A percentile compares a stretch with the other conserved stretches of the same genome.
These are phyloP conservation scores for Strobilomyces dryophilus DNA, from an alignment of 768 basidiomycete species.

Conservation along the genomic window DNA sequence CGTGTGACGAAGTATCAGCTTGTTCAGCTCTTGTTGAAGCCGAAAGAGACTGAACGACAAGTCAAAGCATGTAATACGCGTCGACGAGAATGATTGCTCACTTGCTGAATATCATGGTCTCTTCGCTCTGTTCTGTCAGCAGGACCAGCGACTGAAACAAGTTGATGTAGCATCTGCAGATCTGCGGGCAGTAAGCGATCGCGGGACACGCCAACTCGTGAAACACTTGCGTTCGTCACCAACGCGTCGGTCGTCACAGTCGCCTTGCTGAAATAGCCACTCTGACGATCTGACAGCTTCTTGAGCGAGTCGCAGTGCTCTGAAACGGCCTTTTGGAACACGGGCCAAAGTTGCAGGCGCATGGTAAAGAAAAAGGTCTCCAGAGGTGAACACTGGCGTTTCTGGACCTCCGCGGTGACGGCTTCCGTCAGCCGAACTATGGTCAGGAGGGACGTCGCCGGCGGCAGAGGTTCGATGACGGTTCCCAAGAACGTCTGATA, in stretches of 20 bases:
- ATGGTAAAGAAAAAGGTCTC: slow-evolving; percentile 78
- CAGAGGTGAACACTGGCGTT: slow-evolving; percentile 72
- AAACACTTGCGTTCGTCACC: slow-evolving; percentile 53
- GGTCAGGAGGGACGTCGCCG: slow-evolving; percentile 73
- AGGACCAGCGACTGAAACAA: slow-evolving; percentile 83
- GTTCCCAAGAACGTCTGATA: slow-evolving; percentile 63
- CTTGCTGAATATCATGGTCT: slow-evolving; percentile 97
- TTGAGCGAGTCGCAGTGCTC: slow-evolving; percentile 80
- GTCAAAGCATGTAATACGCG: not conserved
- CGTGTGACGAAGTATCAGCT: slow-evolving; percentile 71
- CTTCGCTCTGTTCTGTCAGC: slow-evolving; percentile 79
- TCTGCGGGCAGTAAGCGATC: slow-evolving; percentile 32
- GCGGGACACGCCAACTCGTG: not conserved
- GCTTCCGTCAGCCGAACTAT: slow-evolving; percentile 91
- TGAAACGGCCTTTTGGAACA: slow-evolving; percentile 86
- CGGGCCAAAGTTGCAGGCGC: slow-evolving; percentile 87
- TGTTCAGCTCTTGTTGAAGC: slow-evolving; percentile 78
- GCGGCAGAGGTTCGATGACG: slow-evolving; percentile 68
- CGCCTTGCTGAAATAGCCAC: slow-evolving; percentile 60
- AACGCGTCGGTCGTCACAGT: slow-evolving; percentile 62
- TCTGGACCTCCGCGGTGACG: slow-evolving; percentile 69
- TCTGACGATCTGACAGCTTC: slow-evolving; percentile 70
- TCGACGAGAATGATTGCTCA: slow-evolving; percentile 35
- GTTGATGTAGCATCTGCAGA: slow-evolving; percentile 72
- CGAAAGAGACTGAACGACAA: slow-evolving; percentile 61